Conservation (phyloP, 208 protist genomes). For the Crithidia expoeki region DNA sequence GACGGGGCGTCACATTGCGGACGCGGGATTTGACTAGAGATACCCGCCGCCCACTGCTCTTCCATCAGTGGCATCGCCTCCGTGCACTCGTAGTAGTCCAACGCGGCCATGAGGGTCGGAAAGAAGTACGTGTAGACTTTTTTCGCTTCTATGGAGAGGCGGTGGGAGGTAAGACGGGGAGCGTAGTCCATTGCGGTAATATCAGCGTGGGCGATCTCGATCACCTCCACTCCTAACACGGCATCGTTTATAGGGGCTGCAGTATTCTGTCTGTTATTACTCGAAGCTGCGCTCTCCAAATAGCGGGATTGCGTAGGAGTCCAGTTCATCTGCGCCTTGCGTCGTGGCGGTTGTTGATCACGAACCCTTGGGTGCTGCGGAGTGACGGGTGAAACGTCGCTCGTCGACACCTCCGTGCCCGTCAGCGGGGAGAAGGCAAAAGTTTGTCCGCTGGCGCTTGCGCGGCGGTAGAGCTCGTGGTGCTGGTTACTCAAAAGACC, state of each 20-base stretch:
- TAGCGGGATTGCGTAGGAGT: too few relatives aligned
- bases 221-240: conserved; percentile 53
- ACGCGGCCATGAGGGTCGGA: conserved; percentile 44
- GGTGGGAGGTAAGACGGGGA: conserved; percentile 55
- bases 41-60: conserved; percentile 37
- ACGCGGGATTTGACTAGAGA: conserved; percentile 38
- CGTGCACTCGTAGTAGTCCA: conserved; percentile 55
- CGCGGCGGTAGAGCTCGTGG: background rate
- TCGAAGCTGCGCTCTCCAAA: too few relatives aligned
- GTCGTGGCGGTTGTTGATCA: background rate
- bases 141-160: conserved; percentile 71
- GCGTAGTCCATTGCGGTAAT: conserved; percentile 77
- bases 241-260: background rate
- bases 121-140: conserved; percentile 68
- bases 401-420: conserved; percentile 8
- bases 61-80: conserved; percentile 46
- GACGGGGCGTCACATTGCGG: background rate
- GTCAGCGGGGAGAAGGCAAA: conserved; percentile 19
- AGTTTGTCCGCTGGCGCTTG: background rate
- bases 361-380: background rate
- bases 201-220: conserved; percentile 67
- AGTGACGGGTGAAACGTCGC: conserved; percentile 4
- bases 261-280: background rate
- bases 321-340: background rate
- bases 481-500: background rate